These are phyloP conservation scores for Populus ilicifolia DNA, from an alignment of 345 rosid genomes.

Conservation along the genomic window DNA sequence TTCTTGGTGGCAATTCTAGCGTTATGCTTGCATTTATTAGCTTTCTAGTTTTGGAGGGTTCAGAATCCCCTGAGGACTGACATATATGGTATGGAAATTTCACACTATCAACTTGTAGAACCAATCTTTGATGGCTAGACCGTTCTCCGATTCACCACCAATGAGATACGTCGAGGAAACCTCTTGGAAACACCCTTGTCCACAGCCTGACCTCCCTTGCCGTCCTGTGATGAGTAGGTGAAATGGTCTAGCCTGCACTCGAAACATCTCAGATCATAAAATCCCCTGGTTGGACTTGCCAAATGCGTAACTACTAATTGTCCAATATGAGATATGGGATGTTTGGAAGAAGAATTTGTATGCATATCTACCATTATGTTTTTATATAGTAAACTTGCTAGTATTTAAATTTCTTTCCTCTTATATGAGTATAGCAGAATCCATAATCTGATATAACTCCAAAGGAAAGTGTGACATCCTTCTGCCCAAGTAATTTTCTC, in stretches of 20 bases:
- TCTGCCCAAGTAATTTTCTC: neutral
- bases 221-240: neutral
- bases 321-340: neutral
- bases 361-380: neutral
- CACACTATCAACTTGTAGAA: neutral
- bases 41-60: conserved; percentile 13
- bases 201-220: neutral
- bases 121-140: neutral
- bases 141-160: neutral
- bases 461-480: neutral
- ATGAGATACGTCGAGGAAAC: neutral
- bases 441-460: neutral
- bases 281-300: neutral
- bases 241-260: neutral
- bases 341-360: neutral
- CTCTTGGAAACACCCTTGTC: neutral
- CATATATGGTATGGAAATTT: conserved; percentile 12
- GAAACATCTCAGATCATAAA: neutral
- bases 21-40: conserved; percentile 1
- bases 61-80: neutral
- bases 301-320: too few relatives aligned
- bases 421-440: too few relatives aligned
- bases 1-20: neutral
- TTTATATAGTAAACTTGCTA: neutral
- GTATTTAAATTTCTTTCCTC: neutral